Evolutionary conservation across 257 asterid genomes (phyloP).

Genomic region (Solanum sitiens): DNA sequence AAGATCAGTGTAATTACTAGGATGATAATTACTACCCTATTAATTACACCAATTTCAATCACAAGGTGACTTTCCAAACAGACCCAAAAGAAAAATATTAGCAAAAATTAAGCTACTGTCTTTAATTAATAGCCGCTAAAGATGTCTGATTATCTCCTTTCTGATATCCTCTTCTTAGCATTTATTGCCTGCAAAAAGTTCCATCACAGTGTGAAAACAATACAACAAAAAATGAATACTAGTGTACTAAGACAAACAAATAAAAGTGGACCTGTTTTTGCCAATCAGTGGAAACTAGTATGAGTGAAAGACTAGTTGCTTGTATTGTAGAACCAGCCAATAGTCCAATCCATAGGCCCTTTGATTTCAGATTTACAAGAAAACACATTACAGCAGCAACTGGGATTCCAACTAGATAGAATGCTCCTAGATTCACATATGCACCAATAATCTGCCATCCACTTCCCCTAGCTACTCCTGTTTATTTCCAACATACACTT

Average conservation of each 20-base stretch:
- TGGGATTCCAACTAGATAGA: conserved; percentile 41
- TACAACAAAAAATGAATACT: neutral
- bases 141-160: neutral
- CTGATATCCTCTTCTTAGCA: conserved; percentile 10
- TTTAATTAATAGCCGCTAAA: too few species aligned
- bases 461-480: conserved; percentile 57
- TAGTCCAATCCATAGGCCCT: conserved; percentile 48
- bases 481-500: neutral
- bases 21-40: too few species aligned
- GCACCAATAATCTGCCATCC: conserved; percentile 60
- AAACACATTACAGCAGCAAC: conserved; percentile 26
- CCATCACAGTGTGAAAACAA: neutral
- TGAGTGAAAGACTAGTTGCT: conserved; percentile 15
- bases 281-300: conserved; percentile 36
- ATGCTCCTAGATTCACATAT: conserved; percentile 44
- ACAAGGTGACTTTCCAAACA: too few species aligned
- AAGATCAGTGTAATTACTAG: too few species aligned
- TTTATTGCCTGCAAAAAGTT: conserved; percentile 12
- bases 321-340: conserved; percentile 27
- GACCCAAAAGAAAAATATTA: too few species aligned
- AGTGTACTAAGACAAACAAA: neutral
- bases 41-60: too few species aligned
- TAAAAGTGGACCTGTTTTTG: conserved; percentile 13
- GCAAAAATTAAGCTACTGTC: too few species aligned
- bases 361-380: conserved; percentile 16